These are phyloP conservation scores for Vitis vinifera DNA, from an alignment of 164 flowering plant species.

Conservation along the genomic window ASM3070453v1 NC_081820.1:24098501-24099000, in stretches of 20 bases:
- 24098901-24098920: constrained; percentile 98
- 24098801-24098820: constrained; percentile 51
- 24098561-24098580: no score
- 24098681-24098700: no score
- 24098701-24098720: background rate
- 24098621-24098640: no score
- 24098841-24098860: constrained; percentile 59
- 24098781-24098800: constrained; percentile 13
- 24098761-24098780: background rate
- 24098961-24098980: constrained; percentile 96
- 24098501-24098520: no score
- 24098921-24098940: constrained; percentile 85
- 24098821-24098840: constrained; percentile 38
- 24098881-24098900: constrained; percentile 84
- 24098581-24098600: no score
- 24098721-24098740: background rate
- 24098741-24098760: background rate
- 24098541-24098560: no score
- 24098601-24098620: no score
- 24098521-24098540: no score
- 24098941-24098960: constrained; percentile 97
- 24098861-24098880: constrained; percentile 75
- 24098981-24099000: constrained; percentile 98
- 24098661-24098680: no score
- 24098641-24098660: no score